Base-by-base conservation (phyloP, 2,329 filamentous ascomycete genomes). In the Parastagonospora avenae region DNA sequence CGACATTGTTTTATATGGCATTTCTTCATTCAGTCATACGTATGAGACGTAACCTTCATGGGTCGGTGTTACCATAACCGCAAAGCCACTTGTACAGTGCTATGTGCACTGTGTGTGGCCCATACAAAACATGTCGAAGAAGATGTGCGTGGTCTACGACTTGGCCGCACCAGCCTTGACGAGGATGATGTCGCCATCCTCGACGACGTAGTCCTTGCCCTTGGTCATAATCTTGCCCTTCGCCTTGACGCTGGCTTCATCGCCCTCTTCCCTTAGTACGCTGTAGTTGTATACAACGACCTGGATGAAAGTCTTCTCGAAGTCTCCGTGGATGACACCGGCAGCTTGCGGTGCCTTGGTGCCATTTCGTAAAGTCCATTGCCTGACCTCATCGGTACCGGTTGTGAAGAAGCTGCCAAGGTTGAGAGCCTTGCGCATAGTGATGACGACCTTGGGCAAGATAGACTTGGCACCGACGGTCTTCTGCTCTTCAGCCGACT, bases 221-320 rank as follows among this genome's bases (percentile, higher is more conserved):
- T 99, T 99, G 52, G 93, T 97, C 88, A 96, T 90, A 62, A 99
- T 77, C 82, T 99, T 99, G 68, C 94, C 94, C 77, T 93, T 93
- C 24, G 93, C 85, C 82, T 92, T 96, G 62, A 97, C 90, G 62
- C 89, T 85, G 19, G 86, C 81, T 80, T 99, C 94, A 60, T 96
- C 91, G 45, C 93, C 93, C 42, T 90, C 80, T 77, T 97, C 94
- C 79, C 88, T 91, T 46, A 99, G 80, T 2, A 83, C 78, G 24
- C 74, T 81, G 78, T 86, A 99, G 80, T 96, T 97, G 80, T 96
- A 97, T 28, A 97, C 92, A 59, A 99, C 84, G 57, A 83, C 89
- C 79, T 99, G 95, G 67, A 99, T 99, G 74, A 99, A 99, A 0
- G 95, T 99, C 87, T 99, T 99, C 78, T 99, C 94, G 63, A 99